Conservation (phyloP, 2,329 filamentous ascomycete species). For the Sporothrix globosa region DNA sequence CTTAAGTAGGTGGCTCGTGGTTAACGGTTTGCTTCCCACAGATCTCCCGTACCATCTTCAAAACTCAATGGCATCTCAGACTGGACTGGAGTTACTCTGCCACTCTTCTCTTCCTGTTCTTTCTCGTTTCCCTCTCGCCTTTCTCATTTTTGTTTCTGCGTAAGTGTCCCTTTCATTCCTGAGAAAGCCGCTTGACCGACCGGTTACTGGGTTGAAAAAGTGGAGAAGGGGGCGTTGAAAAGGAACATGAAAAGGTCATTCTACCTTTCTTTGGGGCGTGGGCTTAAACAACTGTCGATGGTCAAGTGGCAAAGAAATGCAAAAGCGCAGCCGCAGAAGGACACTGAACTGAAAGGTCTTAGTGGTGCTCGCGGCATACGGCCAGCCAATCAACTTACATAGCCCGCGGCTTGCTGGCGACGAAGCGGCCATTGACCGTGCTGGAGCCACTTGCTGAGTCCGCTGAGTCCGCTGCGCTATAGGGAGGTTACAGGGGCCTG, state of each 20-base stretch:
- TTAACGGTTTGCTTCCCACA: not conserved
- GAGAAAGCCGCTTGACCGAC: slow-evolving; percentile 34
- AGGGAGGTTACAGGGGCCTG: not conserved
- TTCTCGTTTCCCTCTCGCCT: not conserved
- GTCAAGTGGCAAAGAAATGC: slow-evolving; percentile 8
- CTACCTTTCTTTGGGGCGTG: not conserved
- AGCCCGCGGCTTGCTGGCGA: slow-evolving; percentile 4
- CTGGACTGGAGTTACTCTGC: not conserved
- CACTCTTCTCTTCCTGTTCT: not conserved
- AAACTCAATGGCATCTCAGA: not conserved
- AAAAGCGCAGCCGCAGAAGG: not conserved
- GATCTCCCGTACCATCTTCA: not conserved
- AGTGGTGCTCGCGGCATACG: not conserved
- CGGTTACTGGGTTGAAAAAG: slow-evolving; percentile 32
- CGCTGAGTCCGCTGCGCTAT: not conserved
- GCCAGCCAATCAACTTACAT: slow-evolving; percentile 36
- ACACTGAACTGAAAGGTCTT: not conserved
- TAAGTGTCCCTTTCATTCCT: slow-evolving; percentile 22
- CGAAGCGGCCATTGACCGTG: not conserved
- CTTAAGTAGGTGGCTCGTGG: not conserved
- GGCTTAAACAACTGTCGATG: not conserved
- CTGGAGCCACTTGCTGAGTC: not conserved
- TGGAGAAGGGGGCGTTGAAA: slow-evolving; percentile 6
- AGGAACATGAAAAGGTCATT: not conserved
- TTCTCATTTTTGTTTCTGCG: not conserved